A percentile compares a stretch with the other conserved stretches of the same genome.
Evolutionary conservation across 495 filamentous ascomycete species (phyloP).

Genomic region (Friedmanniomyces simplex): DNA sequence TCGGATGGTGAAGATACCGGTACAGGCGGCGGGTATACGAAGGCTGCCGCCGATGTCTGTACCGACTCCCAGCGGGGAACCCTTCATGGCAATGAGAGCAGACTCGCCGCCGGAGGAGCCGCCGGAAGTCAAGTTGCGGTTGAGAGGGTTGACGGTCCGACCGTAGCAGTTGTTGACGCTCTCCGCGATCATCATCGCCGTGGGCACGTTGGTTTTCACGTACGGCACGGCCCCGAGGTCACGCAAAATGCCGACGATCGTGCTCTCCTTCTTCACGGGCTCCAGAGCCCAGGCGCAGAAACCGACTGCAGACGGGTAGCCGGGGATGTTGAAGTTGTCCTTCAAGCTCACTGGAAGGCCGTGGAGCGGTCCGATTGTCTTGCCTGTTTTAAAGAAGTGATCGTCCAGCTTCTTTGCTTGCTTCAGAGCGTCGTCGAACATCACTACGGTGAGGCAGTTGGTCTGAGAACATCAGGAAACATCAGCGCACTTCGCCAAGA

Average conservation of each 20-base stretch:
- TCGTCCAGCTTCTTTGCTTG: constrained; percentile 49
- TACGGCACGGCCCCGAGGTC: constrained; percentile 32
- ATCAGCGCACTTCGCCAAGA: too few relatives aligned
- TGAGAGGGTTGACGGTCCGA: constrained; percentile 46
- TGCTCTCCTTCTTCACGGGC: constrained; percentile 21
- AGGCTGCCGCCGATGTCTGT: constrained; percentile 48
- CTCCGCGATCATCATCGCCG: constrained; percentile 24
- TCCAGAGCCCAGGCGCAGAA: constrained; percentile 24
- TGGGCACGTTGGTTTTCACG: constrained; percentile 35
- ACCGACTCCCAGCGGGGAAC: constrained; percentile 32
- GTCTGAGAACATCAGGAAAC: constrained; percentile 30
- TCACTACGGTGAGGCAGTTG: constrained; percentile 52
- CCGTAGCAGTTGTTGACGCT: constrained; percentile 19
- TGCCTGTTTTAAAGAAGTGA: constrained; percentile 24
- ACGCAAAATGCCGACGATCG: constrained; percentile 29
- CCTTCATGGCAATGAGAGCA: constrained; percentile 40
- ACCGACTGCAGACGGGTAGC: constrained; percentile 22
- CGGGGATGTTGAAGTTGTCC: constrained; percentile 30
- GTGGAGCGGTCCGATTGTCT: constrained; percentile 37
- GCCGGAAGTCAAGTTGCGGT: constrained; percentile 46
- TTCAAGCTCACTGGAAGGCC: constrained; percentile 30
- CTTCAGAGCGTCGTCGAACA: constrained; percentile 51
- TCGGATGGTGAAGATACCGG: constrained; percentile 55
- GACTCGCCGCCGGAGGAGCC: constrained; percentile 57
- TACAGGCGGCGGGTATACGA: constrained; percentile 51